Percentiles rank a stretch among this genome's conserved stretches.
Evolutionary conservation across 2,329 filamentous ascomycete genomes (phyloP).

Genomic region (Graphium sp.): DNA sequence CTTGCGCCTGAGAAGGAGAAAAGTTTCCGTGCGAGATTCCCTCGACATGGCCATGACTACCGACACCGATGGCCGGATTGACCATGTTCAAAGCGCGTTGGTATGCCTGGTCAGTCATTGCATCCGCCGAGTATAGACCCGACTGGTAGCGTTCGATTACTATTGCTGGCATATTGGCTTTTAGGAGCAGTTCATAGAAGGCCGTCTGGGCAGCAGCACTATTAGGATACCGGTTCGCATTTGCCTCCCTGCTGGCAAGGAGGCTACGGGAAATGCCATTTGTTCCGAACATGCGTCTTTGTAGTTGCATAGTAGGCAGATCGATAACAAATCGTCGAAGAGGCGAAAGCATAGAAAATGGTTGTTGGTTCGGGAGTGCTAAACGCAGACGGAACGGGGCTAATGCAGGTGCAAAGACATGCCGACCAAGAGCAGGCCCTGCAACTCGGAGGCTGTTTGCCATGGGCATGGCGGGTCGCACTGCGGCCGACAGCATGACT

Average conservation of each 20-base stretch:
- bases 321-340: too few relatives aligned
- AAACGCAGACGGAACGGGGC: too few relatives aligned
- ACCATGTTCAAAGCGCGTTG: constrained; percentile 15
- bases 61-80: constrained; percentile 4
- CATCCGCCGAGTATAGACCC: constrained; percentile 67
- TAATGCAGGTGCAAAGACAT: too few relatives aligned
- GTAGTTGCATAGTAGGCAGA: too few relatives aligned
- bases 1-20: constrained; percentile 50
- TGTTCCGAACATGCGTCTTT: too few relatives aligned
- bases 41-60: constrained; percentile 9
- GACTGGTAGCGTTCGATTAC: constrained; percentile 81
- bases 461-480: too few relatives aligned
- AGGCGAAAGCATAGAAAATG: too few relatives aligned
- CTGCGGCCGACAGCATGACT: too few relatives aligned
- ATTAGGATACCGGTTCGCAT: constrained; percentile 79
- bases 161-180: constrained; percentile 87
- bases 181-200: constrained; percentile 82
- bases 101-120: constrained; percentile 64
- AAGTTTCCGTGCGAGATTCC: constrained; percentile 22
- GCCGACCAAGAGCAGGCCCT: too few relatives aligned
- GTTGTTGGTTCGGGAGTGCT: too few relatives aligned
- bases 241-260: constrained; percentile 74
- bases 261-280: constrained; percentile 42
- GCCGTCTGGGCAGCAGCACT: constrained; percentile 82
- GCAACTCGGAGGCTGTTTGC: too few relatives aligned